Percentiles rank a stretch among this genome's conserved stretches.
Evolutionary conservation across 495 filamentous ascomycete species (phyloP).

Genomic region (Podospora didyma): DNA sequence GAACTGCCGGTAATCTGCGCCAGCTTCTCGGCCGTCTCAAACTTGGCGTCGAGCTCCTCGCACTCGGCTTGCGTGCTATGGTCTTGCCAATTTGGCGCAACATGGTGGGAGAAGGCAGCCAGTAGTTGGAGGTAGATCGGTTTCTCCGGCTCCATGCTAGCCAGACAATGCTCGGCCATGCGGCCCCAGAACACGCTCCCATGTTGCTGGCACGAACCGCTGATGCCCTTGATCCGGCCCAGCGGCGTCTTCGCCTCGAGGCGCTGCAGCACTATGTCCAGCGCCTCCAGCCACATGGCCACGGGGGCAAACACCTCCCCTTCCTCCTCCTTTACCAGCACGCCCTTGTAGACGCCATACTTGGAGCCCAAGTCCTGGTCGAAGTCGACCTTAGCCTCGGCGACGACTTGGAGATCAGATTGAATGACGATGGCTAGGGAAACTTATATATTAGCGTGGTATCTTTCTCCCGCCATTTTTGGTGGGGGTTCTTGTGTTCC

Average conservation of each 20-base stretch:
- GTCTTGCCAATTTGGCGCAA: constrained; percentile 97
- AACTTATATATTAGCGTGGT: background rate
- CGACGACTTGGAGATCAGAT: constrained; percentile 69
- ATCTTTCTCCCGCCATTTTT: constrained; percentile 3
- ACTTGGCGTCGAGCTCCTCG: constrained; percentile 72
- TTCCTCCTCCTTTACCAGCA: constrained; percentile 71
- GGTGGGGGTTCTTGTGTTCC: background rate
- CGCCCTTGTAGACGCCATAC: constrained; percentile 84
- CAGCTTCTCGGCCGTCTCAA: constrained; percentile 62
- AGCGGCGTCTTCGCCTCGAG: constrained; percentile 76
- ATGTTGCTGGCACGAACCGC: constrained; percentile 93
- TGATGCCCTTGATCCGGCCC: constrained; percentile 71
- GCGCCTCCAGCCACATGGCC: constrained; percentile 88
- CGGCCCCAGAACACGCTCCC: constrained; percentile 88
- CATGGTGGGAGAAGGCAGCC: constrained; percentile 75
- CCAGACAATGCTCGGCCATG: constrained; percentile 64
- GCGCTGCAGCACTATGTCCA: constrained; percentile 75
- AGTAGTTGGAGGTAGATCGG: constrained; percentile 64
- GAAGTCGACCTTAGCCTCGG: constrained; percentile 74
- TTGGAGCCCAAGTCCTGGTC: constrained; percentile 68
- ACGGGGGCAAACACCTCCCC: constrained; percentile 90
- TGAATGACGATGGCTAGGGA: constrained; percentile 68
- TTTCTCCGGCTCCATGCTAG: constrained; percentile 53
- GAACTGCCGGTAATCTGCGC: constrained; percentile 82
- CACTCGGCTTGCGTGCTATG: constrained; percentile 89